phyloP scores from a whole-genome alignment of 495 filamentous ascomycete genomes.

The Bathelium albidoporum region DNA sequence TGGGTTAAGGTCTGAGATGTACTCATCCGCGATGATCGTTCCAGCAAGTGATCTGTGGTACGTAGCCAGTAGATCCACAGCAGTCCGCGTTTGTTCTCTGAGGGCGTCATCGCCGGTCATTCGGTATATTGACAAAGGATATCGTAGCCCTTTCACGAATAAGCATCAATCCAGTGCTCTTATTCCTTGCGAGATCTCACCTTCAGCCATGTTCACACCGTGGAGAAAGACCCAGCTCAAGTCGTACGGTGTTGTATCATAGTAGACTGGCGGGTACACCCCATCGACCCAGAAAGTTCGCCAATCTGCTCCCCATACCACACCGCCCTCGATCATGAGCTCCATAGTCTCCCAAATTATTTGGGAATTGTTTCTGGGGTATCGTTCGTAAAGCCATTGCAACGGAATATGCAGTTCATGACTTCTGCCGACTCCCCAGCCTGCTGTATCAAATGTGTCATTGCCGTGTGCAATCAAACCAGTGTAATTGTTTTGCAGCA shows the following conservation, averaged over 20 bases:
- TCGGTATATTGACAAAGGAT: neutral
- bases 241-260: neutral
- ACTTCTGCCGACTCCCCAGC: conserved; percentile 39
- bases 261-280: neutral
- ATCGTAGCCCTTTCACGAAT: neutral
- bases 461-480: conserved; percentile 38
- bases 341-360: conserved; percentile 38
- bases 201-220: conserved; percentile 42
- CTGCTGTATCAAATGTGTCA: conserved; percentile 27
- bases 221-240: conserved; percentile 28
- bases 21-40: conserved; percentile 26
- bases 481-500: conserved; percentile 43
- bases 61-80: conserved; percentile 4
- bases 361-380: conserved; percentile 30
- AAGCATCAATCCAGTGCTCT: neutral
- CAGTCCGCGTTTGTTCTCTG: neutral
- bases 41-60: conserved; percentile 35
- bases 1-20: conserved; percentile 19
- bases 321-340: conserved; percentile 31
- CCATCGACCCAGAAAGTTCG: neutral
- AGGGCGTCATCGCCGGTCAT: neutral
- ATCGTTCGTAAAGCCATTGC: conserved; percentile 46
- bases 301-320: conserved; percentile 31
- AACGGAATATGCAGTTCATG: conserved; percentile 44
- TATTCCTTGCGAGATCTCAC: neutral